A percentile compares a stretch with the other conserved stretches of the same genome.
Evolutionary conservation across 2,329 filamentous ascomycete species (phyloP).

Genomic region (Achaetomium macrosporum): DNA sequence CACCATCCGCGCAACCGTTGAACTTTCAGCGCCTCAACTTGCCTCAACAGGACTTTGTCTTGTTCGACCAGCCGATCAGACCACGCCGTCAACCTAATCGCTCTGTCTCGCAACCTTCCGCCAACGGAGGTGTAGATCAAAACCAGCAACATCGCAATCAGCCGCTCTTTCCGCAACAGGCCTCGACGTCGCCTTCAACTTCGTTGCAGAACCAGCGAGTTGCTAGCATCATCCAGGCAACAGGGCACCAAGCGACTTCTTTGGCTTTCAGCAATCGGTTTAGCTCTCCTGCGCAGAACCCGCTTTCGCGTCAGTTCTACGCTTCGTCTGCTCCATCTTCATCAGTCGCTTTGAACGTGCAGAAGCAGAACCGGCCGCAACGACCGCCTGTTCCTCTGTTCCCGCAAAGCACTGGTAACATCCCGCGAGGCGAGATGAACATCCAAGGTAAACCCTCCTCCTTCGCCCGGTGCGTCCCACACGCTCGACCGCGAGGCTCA

Average conservation of each 20-base stretch:
- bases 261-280: conserved; percentile 53
- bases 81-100: conserved; percentile 39
- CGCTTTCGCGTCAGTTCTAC: conserved; percentile 51
- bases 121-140: conserved; percentile 39
- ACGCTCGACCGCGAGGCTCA: conserved; percentile 26
- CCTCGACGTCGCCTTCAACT: conserved; percentile 37
- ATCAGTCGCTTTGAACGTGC: conserved; percentile 52
- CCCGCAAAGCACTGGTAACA: conserved; percentile 51
- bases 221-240: conserved; percentile 53
- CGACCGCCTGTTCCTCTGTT: conserved; percentile 71
- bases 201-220: conserved; percentile 54
- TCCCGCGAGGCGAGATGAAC: conserved; percentile 50
- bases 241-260: conserved; percentile 49
- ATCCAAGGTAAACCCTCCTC: conserved; percentile 44
- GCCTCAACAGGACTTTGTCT: conserved; percentile 69
- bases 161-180: conserved; percentile 29
- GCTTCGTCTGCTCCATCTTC: conserved; percentile 60
- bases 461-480: conserved; percentile 17
- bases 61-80: conserved; percentile 56
- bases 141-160: conserved; percentile 41
- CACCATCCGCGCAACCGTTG: conserved; percentile 52
- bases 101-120: conserved; percentile 34
- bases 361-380: conserved; percentile 45
- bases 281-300: conserved; percentile 44
- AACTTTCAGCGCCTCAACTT: conserved; percentile 37